Conservation (phyloP, 2,329 filamentous ascomycete species). For the Pestalotiopsis sp. region DNA sequence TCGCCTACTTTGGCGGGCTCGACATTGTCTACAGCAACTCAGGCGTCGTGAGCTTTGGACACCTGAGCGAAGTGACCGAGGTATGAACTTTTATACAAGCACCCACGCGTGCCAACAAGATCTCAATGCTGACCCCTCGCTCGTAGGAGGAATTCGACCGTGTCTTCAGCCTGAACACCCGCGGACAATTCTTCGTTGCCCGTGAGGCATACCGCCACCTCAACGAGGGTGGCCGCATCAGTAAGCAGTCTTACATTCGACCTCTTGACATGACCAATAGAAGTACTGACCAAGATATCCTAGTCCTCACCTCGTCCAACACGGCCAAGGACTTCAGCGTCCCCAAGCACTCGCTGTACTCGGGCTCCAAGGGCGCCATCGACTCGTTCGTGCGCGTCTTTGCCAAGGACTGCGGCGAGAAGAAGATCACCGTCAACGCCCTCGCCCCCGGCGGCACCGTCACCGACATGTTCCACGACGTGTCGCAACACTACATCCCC, state of each 20-base stretch:
- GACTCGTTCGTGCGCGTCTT: conserved; percentile 34
- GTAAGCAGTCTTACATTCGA: background rate
- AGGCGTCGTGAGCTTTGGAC: conserved; percentile 62
- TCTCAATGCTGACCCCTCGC: background rate
- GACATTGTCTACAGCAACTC: conserved; percentile 67
- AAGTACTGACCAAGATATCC: background rate
- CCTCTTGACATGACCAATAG: background rate
- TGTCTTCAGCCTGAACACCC: conserved; percentile 62
- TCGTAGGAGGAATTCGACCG: conserved; percentile 60
- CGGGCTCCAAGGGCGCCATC: conserved; percentile 38
- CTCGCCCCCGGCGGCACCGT: conserved; percentile 38
- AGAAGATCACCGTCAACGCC: conserved; percentile 40
- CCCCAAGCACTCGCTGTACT: conserved; percentile 36
- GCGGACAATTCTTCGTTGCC: conserved; percentile 65
- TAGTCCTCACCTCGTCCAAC: conserved; percentile 63
- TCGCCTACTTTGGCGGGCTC: conserved; percentile 60
- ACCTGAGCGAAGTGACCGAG: conserved; percentile 56
- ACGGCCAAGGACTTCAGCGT: conserved; percentile 43
- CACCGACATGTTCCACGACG: conserved; percentile 39
- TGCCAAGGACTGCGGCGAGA: conserved; percentile 34
- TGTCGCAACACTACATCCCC: conserved; percentile 42
- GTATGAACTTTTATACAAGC: too few species aligned
- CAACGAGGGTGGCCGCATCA: conserved; percentile 61
- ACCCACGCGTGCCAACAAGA: too few species aligned
- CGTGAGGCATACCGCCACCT: conserved; percentile 65